Evolutionary conservation across 2,329 filamentous ascomycete genomes (phyloP), one percentile per base, ranked within the genome.

Genomic region (Paecilomyces sp.): DNA sequence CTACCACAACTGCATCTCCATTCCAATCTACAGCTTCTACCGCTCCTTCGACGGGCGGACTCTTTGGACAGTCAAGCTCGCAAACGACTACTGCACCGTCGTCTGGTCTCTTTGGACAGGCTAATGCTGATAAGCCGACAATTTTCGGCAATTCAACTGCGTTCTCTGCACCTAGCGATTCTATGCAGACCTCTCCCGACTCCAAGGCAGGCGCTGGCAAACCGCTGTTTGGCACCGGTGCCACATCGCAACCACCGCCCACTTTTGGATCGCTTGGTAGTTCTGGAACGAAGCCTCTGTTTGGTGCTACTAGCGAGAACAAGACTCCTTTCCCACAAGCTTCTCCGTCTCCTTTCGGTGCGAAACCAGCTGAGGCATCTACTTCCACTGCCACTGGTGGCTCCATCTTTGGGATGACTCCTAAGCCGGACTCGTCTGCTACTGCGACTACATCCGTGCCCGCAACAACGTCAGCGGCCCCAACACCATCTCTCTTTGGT

Each of bases 151-250:
- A 72, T 56, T 67, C 70, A 9, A 61, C 63, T 53, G 59, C 62
- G 54, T 51, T 33, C 12, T 61, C 64, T 18, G 60, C 65, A 50
- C 58, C 64, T 8, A 57, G 47, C 30, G 71, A 73, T 51, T 66
- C 68, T 9, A 74, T 74, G 71, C 71, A 73, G 55, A 73, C 68
- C 18, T 73, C 71, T 4, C 71, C 71, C 4, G 70, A 73, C 34
- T 63, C 65, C 2, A 70, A 69, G 55, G 60, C 60, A 33, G 62
- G 54, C 31, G 59, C 61, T 52, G 47, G 57, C 15, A 59, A 57
- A 24, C 58, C 62, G 25, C 69, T 67, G 1, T 71, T 71, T 34
- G 66, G 66, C 41, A 60, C 63, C 18, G 63, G 63, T 13, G 61
- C 60, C 31, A 56, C 62, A 8, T 52, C 62, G 11, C 63, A 62